Conservation (phyloP, 306 rosid genomes). For the Cicer cuneatum region DNA sequence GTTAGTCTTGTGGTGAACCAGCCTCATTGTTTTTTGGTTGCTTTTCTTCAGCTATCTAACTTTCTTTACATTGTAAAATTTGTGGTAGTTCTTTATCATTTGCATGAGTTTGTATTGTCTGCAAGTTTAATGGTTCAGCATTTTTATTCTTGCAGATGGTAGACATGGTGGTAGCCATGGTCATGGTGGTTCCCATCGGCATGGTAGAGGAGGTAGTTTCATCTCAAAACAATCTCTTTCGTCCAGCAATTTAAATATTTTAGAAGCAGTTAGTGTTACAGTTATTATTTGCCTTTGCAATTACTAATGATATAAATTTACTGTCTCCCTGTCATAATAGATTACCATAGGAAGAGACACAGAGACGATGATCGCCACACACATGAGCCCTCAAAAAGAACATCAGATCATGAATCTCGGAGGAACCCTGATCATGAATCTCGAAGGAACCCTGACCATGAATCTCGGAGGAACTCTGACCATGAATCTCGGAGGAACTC, state of each 20-base stretch:
- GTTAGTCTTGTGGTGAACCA: conserved; percentile 20
- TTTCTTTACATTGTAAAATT: conserved; percentile 12
- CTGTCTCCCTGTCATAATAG: conserved; percentile 51
- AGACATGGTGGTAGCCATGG: conserved; percentile 80
- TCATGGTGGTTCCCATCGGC: conserved; percentile 75
- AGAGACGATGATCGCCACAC: conserved; percentile 84
- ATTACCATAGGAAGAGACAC: conserved; percentile 71
- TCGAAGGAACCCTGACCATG: conserved; percentile 64
- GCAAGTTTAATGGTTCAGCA: conserved; percentile 29
- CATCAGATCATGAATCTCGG: conserved; percentile 71
- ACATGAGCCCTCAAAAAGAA: conserved; percentile 69
- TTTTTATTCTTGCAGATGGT: conserved; percentile 66
- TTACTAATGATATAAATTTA: conserved; percentile 2
- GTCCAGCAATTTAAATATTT: conserved; percentile 28
- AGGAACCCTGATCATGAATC: conserved; percentile 76
- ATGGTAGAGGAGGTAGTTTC: conserved; percentile 83
- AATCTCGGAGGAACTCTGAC: conserved; percentile 57
- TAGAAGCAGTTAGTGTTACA: conserved; percentile 29
- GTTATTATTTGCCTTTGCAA: conserved; percentile 15
- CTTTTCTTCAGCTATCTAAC: neutral
- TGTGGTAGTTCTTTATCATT: conserved; percentile 34
- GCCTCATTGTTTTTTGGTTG: conserved; percentile 16
- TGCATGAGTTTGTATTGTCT: neutral
- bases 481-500: conserved; percentile 73
- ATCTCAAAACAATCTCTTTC: conserved; percentile 26